These are phyloP conservation scores for Solanum acaule DNA, from an alignment of 257 asterid species.

Conservation along the genomic window DNA sequence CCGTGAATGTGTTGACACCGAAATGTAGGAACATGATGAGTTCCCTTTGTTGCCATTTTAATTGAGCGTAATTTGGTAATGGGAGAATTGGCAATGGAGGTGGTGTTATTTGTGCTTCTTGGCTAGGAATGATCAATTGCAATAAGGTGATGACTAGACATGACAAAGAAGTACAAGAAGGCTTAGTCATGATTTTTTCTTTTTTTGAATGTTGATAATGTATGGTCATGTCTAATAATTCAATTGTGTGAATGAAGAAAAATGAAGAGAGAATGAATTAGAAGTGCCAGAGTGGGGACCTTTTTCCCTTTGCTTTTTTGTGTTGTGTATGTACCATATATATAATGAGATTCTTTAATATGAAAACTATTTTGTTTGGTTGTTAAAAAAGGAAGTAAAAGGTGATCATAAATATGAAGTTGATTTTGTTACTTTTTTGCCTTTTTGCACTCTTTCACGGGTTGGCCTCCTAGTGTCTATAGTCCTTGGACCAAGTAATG, in stretches of 20 bases:
- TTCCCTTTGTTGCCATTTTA: constrained; percentile 94
- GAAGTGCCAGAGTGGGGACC: neutral
- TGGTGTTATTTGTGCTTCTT: constrained; percentile 12
- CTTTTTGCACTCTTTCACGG: neutral
- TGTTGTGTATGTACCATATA: neutral
- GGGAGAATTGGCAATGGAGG: constrained; percentile 94
- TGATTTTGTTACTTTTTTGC: neutral
- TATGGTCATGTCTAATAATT: neutral
- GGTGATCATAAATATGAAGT: neutral
- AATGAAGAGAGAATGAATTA: neutral
- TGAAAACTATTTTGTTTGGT: neutral
- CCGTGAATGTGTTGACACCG: constrained; percentile 84
- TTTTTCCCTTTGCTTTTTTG: neutral
- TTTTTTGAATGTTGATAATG: neutral
- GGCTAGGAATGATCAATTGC: constrained; percentile 1
- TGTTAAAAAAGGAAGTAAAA: neutral
- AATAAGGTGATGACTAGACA: neutral
- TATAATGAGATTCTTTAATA: neutral
- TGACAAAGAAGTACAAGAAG: neutral
- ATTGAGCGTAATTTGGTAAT: constrained; percentile 59
- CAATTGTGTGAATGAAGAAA: neutral
- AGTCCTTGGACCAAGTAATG: neutral
- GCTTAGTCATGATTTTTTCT: constrained; percentile 2
- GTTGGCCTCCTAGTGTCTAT: neutral
- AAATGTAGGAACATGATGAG: constrained; percentile 82